A percentile compares a stretch with the other conserved stretches of the same genome.
phyloP scores from a whole-genome alignment of 2,329 filamentous ascomycete species.

The Aspergillus caelatus region DNA sequence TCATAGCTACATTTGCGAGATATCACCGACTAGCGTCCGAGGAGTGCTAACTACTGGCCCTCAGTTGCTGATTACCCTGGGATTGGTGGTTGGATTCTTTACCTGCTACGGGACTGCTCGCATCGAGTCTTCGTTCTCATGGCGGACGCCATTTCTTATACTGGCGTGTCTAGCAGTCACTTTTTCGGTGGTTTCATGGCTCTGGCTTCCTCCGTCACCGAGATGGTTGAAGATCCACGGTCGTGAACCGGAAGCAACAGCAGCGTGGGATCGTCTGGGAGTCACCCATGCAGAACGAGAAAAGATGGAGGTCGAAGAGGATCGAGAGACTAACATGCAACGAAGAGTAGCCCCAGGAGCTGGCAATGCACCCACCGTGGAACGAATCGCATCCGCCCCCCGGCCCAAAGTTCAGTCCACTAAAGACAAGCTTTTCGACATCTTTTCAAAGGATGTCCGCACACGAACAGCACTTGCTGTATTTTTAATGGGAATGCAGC shows the following conservation, averaged over 20 bases:
- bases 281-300: slow-evolving; percentile 52
- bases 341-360: slow-evolving; percentile 5
- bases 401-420: slow-evolving; percentile 11
- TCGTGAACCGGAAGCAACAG: slow-evolving; percentile 49
- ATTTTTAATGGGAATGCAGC: slow-evolving; percentile 62
- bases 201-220: slow-evolving; percentile 58
- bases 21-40: slow-evolving; percentile 55
- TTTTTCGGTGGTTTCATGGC: slow-evolving; percentile 42
- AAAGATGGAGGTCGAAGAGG: slow-evolving; percentile 46
- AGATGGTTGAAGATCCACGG: slow-evolving; percentile 60
- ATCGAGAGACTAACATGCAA: slow-evolving; percentile 15
- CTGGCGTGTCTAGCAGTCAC: slow-evolving; percentile 46
- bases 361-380: slow-evolving; percentile 7
- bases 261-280: slow-evolving; percentile 47
- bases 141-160: slow-evolving; percentile 60
- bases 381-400: neutral
- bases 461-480: slow-evolving; percentile 55
- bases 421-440: slow-evolving; percentile 31
- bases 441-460: slow-evolving; percentile 48
- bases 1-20: slow-evolving; percentile 58
- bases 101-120: slow-evolving; percentile 59
- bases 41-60: slow-evolving; percentile 57
- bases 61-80: slow-evolving; percentile 56
- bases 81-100: slow-evolving; percentile 61
- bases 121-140: slow-evolving; percentile 54